Percentiles rank a stretch among this genome's conserved stretches.
These are phyloP conservation scores for Pseudogymnoascus sp. DNA, from an alignment of 2,329 filamentous ascomycete species.

Conservation along the genomic window DNA sequence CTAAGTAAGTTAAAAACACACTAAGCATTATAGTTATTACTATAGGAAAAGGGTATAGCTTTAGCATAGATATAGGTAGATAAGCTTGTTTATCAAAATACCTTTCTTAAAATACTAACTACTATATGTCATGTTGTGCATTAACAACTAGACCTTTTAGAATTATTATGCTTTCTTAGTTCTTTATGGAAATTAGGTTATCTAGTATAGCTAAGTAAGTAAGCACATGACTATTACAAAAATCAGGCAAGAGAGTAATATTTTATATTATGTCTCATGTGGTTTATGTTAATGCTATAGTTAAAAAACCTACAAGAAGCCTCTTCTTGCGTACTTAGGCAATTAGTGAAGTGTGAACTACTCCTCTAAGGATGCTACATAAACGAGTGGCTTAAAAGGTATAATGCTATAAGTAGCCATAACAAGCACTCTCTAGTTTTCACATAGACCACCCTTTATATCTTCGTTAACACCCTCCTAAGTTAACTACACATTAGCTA, in stretches of 20 bases:
- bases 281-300: neutral
- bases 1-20: neutral
- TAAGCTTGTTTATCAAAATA: neutral
- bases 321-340: slow-evolving; percentile 9
- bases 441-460: slow-evolving; percentile 9
- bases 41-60: no score
- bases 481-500: neutral
- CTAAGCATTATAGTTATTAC: neutral
- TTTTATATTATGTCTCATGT: no score
- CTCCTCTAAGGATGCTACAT: slow-evolving; percentile 7
- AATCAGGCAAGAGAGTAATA: no score
- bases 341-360: slow-evolving; percentile 12
- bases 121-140: no score
- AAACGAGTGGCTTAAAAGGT: slow-evolving; percentile 12
- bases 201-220: no score
- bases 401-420: slow-evolving; percentile 12
- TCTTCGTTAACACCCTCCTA: neutral
- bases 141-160: no score
- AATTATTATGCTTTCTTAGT: no score
- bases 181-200: neutral
- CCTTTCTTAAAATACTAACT: no score
- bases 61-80: no score
- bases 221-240: no score
- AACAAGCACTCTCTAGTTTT: slow-evolving; percentile 12
- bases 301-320: slow-evolving; percentile 10